phyloP scores from a whole-genome alignment of 768 basidiomycete genomes.

The Rhodosporidiobolus sp. region DNA sequence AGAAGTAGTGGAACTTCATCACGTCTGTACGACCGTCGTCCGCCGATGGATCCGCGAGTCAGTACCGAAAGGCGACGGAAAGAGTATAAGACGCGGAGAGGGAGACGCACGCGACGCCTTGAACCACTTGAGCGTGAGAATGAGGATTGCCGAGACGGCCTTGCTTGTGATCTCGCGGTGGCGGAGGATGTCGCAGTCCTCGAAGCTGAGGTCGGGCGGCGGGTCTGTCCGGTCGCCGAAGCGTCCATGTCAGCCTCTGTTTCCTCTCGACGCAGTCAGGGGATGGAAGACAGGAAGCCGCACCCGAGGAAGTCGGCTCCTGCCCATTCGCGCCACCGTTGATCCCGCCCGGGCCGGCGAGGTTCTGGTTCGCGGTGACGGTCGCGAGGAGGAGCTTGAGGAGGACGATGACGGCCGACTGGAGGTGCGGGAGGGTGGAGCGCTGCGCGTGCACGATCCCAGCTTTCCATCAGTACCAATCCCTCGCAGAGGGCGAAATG shows the following conservation, averaged over 20 bases:
- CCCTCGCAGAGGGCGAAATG: not conserved
- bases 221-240: conserved; percentile 43
- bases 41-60: not conserved
- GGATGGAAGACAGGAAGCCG: not conserved
- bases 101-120: conserved; percentile 95
- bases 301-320: conserved; percentile 3
- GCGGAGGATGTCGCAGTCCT: conserved; percentile 87
- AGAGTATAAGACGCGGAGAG: no score
- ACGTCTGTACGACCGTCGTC: conserved; percentile 60
- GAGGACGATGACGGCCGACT: conserved; percentile 87
- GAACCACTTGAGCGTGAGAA: conserved; percentile 93
- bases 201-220: conserved; percentile 67
- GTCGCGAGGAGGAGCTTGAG: conserved; percentile 89
- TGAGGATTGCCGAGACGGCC: conserved; percentile 88
- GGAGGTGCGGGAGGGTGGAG: conserved; percentile 74
- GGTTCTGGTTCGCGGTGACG: conserved; percentile 67
- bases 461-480: no score
- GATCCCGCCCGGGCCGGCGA: conserved; percentile 6
- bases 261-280: not conserved
- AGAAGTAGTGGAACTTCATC: conserved; percentile 97
- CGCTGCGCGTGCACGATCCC: no score
- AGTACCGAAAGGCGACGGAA: not conserved
- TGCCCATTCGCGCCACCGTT: not conserved
- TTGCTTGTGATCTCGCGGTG: conserved; percentile 98
- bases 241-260: conserved; percentile 5